Percentiles rank a stretch among this genome's conserved stretches.
Conservation (phyloP, 2,329 filamentous ascomycete species). For the Fusarium algeriense region DNA sequence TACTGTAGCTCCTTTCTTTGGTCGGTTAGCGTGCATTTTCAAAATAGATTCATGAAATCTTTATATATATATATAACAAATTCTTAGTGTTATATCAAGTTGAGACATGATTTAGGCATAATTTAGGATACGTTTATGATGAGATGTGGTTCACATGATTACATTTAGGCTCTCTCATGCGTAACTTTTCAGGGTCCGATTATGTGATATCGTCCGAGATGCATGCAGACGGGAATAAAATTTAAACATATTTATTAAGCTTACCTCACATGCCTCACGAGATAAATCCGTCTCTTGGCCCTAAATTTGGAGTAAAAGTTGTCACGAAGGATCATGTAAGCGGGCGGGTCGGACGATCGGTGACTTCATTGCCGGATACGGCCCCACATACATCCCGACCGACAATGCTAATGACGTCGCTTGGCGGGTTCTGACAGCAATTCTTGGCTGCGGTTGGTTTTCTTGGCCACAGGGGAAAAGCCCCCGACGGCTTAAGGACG, state of each 20-base stretch:
- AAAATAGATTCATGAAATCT: conserved; percentile 5
- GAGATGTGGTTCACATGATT: not conserved
- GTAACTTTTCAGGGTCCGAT: not conserved
- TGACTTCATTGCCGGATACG: conserved; percentile 30
- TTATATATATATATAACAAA: not conserved
- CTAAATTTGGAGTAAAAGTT: conserved; percentile 7
- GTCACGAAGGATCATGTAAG: conserved; percentile 1
- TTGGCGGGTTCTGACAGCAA: conserved; percentile 21
- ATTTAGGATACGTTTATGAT: not conserved
- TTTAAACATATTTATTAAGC: conserved; percentile 26
- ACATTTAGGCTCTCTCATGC: not conserved
- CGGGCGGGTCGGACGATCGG: conserved; percentile 25
- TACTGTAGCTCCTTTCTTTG: not conserved
- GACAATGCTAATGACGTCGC: conserved; percentile 26
- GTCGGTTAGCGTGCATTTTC: not conserved
- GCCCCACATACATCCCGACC: conserved; percentile 16
- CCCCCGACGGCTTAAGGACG: conserved; percentile 14
- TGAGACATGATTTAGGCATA: not conserved
- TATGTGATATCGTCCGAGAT: not conserved
- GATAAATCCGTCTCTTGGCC: conserved; percentile 12
- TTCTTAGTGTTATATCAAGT: not conserved
- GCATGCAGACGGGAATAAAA: not conserved
- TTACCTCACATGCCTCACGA: conserved; percentile 5
- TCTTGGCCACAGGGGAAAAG: conserved; percentile 16
- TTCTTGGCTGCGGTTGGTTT: conserved; percentile 21